Conservation (phyloP, 208 protist genomes). For the Leishmania mexicana region DNA sequence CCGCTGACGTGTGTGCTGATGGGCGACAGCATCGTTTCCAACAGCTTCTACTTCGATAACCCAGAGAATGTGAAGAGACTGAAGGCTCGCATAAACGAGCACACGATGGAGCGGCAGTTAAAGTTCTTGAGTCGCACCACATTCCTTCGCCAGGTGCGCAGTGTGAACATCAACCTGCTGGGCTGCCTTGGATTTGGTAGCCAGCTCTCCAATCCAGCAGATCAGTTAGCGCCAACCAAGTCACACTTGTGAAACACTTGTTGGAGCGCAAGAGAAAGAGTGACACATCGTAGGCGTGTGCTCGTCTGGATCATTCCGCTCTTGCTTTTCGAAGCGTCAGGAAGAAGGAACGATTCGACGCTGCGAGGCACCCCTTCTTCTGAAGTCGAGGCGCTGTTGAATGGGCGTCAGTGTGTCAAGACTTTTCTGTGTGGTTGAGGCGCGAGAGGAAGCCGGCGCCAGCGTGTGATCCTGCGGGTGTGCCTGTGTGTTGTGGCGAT, state of each 20-base stretch:
- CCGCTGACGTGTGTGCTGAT: conserved; percentile 65
- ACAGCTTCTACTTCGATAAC: conserved; percentile 64
- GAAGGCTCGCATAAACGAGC: conserved; percentile 39
- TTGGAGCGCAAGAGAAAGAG: not conserved
- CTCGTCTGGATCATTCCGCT: not conserved
- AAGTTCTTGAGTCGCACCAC: conserved; percentile 58
- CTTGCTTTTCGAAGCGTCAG: not conserved
- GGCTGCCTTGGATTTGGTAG: conserved; percentile 64
- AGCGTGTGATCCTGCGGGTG: not conserved
- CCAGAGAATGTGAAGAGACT: conserved; percentile 33
- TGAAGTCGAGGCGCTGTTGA: not conserved
- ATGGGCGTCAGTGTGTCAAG: not conserved
- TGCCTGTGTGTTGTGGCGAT: not conserved
- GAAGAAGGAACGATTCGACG: not conserved
- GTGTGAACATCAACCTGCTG: conserved; percentile 74
- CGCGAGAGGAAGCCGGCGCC: not conserved
- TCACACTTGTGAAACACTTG: conserved; percentile 21
- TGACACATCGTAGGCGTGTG: not conserved
- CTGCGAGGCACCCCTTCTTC: not conserved
- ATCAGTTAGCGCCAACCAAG: not conserved
- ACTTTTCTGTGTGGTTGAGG: not conserved
- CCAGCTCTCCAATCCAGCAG: conserved; percentile 13
- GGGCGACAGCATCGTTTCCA: conserved; percentile 71
- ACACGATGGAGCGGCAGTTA: conserved; percentile 67
- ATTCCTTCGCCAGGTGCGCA: conserved; percentile 64